Percentiles rank a stretch among this genome's conserved stretches.
These are phyloP conservation scores for Nitzschia putrida DNA, from an alignment of 108 stramenopile species.

Conservation along the genomic window DNA sequence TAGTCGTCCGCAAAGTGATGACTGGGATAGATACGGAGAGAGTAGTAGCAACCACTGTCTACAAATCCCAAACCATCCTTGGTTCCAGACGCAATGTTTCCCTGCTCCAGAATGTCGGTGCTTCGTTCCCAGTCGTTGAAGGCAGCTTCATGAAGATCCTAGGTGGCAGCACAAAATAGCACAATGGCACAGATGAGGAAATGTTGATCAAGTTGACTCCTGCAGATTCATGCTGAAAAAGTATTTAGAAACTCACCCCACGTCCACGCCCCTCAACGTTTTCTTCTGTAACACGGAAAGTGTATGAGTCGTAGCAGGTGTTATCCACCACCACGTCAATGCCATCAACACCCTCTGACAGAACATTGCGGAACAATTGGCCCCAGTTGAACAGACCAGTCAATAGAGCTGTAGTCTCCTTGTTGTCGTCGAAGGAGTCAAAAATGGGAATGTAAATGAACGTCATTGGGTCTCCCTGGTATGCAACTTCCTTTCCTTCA, in stretches of 20 bases:
- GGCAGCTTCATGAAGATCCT: slow-evolving; percentile 9
- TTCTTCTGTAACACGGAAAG: not conserved
- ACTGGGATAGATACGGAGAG: slow-evolving; percentile 61
- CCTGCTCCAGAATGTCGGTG: not conserved
- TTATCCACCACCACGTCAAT: slow-evolving; percentile 17
- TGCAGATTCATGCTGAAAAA: not conserved
- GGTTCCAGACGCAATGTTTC: slow-evolving; percentile 1
- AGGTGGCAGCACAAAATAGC: no score
- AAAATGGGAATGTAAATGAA: slow-evolving; percentile 20
- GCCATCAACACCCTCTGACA: not conserved
- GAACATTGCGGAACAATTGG: slow-evolving; percentile 2
- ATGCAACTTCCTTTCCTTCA: not conserved
- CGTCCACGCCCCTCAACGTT: slow-evolving; percentile 4
- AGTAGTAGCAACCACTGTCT: slow-evolving; percentile 18
- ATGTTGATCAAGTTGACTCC: not conserved
- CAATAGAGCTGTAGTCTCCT: not conserved
- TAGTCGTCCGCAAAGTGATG: slow-evolving; percentile 49
- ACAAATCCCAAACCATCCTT: slow-evolving; percentile 8
- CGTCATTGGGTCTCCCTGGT: slow-evolving; percentile 19
- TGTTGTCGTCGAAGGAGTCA: slow-evolving; percentile 10
- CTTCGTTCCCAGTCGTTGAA: not conserved
- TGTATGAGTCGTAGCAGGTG: slow-evolving; percentile 14
- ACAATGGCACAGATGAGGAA: not conserved
- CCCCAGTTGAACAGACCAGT: slow-evolving; percentile 19
- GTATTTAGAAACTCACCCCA: slow-evolving; percentile 14